Conservation (phyloP, 495 filamentous ascomycete genomes). For the Trichoderma erinaceum region DNA sequence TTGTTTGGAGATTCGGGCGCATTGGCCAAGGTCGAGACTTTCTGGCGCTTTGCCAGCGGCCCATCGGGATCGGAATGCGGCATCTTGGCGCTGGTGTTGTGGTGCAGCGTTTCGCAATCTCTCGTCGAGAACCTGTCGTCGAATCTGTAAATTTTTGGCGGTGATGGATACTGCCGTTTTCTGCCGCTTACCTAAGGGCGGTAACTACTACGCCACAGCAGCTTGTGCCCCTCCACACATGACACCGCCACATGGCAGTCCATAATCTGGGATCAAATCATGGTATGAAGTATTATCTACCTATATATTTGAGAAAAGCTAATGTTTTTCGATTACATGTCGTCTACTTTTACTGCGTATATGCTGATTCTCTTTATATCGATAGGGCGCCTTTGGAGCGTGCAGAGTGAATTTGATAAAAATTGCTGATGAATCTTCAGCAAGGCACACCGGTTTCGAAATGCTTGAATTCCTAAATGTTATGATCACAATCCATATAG, state of each 20-base stretch:
- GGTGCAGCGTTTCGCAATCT: slow-evolving; percentile 8
- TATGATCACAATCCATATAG: no score
- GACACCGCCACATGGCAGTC: not conserved
- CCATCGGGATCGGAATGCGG: slow-evolving; percentile 46
- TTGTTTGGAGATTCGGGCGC: slow-evolving; percentile 26
- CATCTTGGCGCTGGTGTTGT: slow-evolving; percentile 28
- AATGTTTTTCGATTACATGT: no score
- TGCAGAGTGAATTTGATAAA: no score
- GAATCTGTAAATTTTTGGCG: slow-evolving; percentile 12
- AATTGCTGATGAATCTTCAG: no score
- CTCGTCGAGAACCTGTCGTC: slow-evolving; percentile 12
- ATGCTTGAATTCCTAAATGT: no score
- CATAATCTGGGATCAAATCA: no score
- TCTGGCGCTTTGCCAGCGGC: slow-evolving; percentile 63
- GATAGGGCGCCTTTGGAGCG: no score
- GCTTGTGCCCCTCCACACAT: not conserved
- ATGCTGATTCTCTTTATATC: no score
- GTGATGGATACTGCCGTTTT: slow-evolving; percentile 20
- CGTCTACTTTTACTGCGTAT: no score
- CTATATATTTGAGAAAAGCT: no score
- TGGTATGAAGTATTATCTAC: no score
- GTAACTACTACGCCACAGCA: not conserved
- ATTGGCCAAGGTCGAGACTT: slow-evolving; percentile 38
- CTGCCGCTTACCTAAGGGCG: slow-evolving; percentile 12
- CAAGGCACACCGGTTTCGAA: no score